phyloP scores from a whole-genome alignment of 2,329 filamentous ascomycete species.

The Aotearoamyces nothofagi region DNA sequence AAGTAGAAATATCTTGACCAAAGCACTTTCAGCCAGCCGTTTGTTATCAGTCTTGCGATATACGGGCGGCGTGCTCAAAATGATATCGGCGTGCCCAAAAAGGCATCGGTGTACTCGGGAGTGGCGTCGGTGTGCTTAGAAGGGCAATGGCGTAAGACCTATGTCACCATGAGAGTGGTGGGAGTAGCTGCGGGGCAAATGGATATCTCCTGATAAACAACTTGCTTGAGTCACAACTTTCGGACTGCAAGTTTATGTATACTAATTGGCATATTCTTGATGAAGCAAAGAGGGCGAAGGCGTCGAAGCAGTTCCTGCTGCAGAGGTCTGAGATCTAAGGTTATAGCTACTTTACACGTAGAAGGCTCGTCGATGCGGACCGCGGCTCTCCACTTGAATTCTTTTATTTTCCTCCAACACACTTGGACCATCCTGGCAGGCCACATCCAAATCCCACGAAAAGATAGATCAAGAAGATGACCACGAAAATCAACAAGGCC shows the following conservation, averaged over 20 bases:
- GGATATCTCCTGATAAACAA: too few species aligned
- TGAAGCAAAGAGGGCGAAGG: neutral
- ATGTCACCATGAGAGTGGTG: too few species aligned
- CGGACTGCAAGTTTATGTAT: neutral
- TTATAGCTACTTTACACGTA: neutral
- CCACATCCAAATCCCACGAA: conserved; percentile 62
- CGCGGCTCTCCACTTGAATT: neutral
- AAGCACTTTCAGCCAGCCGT: too few species aligned
- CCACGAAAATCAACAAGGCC: conserved; percentile 58
- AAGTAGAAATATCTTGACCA: too few species aligned
- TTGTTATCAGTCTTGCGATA: too few species aligned
- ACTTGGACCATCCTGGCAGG: conserved; percentile 34
- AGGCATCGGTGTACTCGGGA: too few species aligned
- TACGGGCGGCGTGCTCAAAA: too few species aligned
- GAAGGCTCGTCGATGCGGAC: neutral
- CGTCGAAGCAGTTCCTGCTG: neutral
- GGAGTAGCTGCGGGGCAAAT: too few species aligned
- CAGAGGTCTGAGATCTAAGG: neutral
- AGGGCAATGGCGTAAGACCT: too few species aligned
- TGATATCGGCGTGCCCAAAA: too few species aligned
- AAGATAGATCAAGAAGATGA: conserved; percentile 57
- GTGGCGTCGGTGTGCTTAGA: too few species aligned
- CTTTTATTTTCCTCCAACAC: conserved; percentile 9
- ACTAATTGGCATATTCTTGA: neutral
- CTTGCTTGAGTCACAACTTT: neutral